These are phyloP conservation scores for Gnaphalium uliginosum DNA, from an alignment of 129 eudicot genomes.

Conservation along the genomic window DNA sequence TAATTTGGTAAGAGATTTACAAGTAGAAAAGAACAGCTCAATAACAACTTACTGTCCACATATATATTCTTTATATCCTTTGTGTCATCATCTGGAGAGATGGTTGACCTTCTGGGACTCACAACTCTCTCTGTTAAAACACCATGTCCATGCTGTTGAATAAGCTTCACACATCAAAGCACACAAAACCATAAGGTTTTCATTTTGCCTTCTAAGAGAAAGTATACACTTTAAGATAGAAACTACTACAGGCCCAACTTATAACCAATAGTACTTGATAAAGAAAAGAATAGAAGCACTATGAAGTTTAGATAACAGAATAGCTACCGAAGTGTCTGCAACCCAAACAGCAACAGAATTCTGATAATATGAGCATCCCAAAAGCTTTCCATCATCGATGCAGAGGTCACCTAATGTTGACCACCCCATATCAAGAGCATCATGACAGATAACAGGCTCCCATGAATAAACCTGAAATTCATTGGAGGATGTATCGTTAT, in stretches of 20 bases:
- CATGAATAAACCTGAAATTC: constrained; percentile 82
- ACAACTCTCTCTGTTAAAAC: constrained; percentile 41
- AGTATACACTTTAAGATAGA: not conserved
- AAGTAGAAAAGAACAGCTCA: not conserved
- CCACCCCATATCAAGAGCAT: constrained; percentile 92
- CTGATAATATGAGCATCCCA: constrained; percentile 88
- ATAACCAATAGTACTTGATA: not conserved
- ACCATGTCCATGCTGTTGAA: constrained; percentile 54
- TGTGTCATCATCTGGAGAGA: constrained; percentile 64
- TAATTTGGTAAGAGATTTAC: constrained; percentile 1
- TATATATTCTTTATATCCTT: constrained; percentile 86
- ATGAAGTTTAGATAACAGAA: constrained; percentile 5
- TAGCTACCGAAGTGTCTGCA: constrained; percentile 73
- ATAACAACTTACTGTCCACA: constrained; percentile 78
- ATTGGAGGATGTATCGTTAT: constrained; percentile 1
- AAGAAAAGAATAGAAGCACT: not conserved
- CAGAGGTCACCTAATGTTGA: constrained; percentile 88
- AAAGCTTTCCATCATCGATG: constrained; percentile 73
- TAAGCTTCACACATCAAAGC: constrained; percentile 40
- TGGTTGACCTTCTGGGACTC: constrained; percentile 52
- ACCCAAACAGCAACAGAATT: constrained; percentile 93
- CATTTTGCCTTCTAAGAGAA: not conserved
- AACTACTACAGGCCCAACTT: constrained; percentile 1
- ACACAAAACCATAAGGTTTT: constrained; percentile 1
- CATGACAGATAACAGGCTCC: constrained; percentile 98